Evolutionary conservation across 2,329 filamentous ascomycete genomes (phyloP).

Genomic region (Penicillium janthinellum): DNA sequence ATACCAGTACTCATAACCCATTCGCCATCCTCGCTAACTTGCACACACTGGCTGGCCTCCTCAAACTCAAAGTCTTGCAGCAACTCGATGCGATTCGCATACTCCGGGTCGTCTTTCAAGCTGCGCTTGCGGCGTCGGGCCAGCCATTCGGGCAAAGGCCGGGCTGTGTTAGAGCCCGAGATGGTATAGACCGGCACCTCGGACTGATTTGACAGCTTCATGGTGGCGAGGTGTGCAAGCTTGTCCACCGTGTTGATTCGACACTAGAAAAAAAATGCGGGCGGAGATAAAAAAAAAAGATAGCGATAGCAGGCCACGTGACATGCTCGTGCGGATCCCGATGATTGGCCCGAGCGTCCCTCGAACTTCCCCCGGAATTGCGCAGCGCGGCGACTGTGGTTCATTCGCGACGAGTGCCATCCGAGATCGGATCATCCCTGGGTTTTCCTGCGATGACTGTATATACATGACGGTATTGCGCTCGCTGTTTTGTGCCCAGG

Average conservation of each 20-base stretch:
- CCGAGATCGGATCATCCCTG: conserved; percentile 5
- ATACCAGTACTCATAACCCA: conserved; percentile 94
- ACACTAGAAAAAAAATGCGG: conserved; percentile 23
- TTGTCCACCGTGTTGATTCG: conserved; percentile 8
- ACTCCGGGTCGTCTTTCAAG: conserved; percentile 89
- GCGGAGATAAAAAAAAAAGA: conserved; percentile 29
- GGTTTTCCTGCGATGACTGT: conserved; percentile 16
- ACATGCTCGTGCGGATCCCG: conserved; percentile 18
- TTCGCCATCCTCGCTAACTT: conserved; percentile 90
- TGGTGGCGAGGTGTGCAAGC: conserved; percentile 28
- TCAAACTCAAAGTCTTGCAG: conserved; percentile 98
- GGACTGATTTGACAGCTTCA: conserved; percentile 65
- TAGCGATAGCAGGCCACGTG: conserved; percentile 39
- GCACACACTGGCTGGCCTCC: conserved; percentile 87
- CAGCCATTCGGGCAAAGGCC: conserved; percentile 93
- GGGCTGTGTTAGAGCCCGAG: conserved; percentile 82
- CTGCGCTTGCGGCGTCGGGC: conserved; percentile 85
- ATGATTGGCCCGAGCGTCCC: conserved; percentile 37
- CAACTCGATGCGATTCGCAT: conserved; percentile 89
- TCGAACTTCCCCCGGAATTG: conserved; percentile 37
- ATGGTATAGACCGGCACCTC: conserved; percentile 92
- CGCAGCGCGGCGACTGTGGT: conserved; percentile 17
- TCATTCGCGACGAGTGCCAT: conserved; percentile 5
- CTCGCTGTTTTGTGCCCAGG: conserved; percentile 24
- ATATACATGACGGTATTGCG: conserved; percentile 19